Percentiles rank a stretch among this genome's conserved stretches.
Conservation (phyloP, 768 basidiomycete species). For the Rhizopogon vesiculosus region DNA sequence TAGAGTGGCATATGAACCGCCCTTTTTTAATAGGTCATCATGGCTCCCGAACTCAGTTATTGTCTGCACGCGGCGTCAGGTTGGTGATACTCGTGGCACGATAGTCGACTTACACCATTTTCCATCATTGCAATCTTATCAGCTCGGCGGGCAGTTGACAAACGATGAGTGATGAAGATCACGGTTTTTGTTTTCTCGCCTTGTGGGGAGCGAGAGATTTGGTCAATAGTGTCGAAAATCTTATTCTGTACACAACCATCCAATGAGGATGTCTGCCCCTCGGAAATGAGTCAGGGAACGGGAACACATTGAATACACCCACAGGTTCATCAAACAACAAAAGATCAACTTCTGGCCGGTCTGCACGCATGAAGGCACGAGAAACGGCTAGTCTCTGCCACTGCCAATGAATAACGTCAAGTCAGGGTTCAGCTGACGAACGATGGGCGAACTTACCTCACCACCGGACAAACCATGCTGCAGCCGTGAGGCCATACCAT, state of each 20-base stretch:
- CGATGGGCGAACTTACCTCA: constrained; percentile 49
- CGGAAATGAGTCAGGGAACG: not conserved
- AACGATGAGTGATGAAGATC: constrained; percentile 80
- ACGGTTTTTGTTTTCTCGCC: constrained; percentile 65
- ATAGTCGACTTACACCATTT: constrained; percentile 42
- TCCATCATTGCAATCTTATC: constrained; percentile 90
- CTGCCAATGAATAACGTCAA: constrained; percentile 32
- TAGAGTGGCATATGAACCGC: constrained; percentile 64
- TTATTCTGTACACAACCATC: constrained; percentile 78
- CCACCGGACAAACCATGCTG: constrained; percentile 79
- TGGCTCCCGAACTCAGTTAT: constrained; percentile 77
- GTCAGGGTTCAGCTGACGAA: constrained; percentile 6
- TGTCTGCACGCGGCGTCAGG: constrained; percentile 38
- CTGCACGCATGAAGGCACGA: constrained; percentile 82
- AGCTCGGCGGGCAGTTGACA: constrained; percentile 76
- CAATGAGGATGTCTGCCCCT: constrained; percentile 65
- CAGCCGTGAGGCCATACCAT: constrained; percentile 28
- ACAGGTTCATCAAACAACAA: constrained; percentile 85
- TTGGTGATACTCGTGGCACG: constrained; percentile 5
- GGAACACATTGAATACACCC: constrained; percentile 21
- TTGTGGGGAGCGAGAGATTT: constrained; percentile 51
- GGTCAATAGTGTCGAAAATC: constrained; percentile 71
- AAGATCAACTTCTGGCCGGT: constrained; percentile 69
- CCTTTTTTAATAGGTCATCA: constrained; percentile 53
- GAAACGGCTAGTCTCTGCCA: constrained; percentile 88